phyloP scores from a whole-genome alignment of 352 stramenopile species.

The Phytophthora multivora region DNA sequence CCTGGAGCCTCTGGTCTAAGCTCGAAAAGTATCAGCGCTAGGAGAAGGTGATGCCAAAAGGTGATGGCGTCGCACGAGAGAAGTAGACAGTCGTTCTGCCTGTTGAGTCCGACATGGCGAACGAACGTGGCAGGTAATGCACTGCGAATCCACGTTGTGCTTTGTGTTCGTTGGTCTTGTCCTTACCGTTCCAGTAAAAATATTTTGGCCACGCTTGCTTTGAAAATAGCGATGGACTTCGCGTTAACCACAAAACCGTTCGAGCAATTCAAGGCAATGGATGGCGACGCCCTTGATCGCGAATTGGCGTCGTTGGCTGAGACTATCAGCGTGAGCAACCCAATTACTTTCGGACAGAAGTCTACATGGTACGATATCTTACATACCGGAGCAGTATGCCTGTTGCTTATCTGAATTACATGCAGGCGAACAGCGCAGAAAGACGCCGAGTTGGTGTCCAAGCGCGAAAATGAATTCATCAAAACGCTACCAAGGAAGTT shows the following conservation, averaged over 20 bases:
- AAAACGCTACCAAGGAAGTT: conserved; percentile 68
- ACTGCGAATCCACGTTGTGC: conserved; percentile 34
- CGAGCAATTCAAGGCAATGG: conserved; percentile 6
- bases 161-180: conserved; percentile 15
- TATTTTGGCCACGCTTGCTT: background rate
- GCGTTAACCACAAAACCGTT: background rate
- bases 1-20: conserved; percentile 96
- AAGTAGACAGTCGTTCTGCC: conserved; percentile 27
- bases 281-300: conserved; percentile 65
- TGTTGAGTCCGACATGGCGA: conserved; percentile 4
- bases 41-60: conserved; percentile 8
- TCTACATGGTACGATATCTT: conserved; percentile 58
- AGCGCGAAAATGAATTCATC: conserved; percentile 50
- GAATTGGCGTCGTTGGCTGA: conserved; percentile 73
- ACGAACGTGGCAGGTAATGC: conserved; percentile 26
- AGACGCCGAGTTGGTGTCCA: conserved; percentile 35
- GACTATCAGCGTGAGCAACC: conserved; percentile 80
- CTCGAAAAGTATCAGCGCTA: conserved; percentile 17
- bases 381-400: background rate
- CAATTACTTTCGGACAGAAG: conserved; percentile 74
- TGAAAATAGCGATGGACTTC: conserved; percentile 26
- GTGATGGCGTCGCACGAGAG: conserved; percentile 7
- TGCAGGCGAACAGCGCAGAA: conserved; percentile 59
- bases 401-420: conserved; percentile 1
- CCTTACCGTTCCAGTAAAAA: no score